Evolutionary conservation across 345 rosid genomes (phyloP).

Genomic region (Erysimum cheiranthoides): DNA sequence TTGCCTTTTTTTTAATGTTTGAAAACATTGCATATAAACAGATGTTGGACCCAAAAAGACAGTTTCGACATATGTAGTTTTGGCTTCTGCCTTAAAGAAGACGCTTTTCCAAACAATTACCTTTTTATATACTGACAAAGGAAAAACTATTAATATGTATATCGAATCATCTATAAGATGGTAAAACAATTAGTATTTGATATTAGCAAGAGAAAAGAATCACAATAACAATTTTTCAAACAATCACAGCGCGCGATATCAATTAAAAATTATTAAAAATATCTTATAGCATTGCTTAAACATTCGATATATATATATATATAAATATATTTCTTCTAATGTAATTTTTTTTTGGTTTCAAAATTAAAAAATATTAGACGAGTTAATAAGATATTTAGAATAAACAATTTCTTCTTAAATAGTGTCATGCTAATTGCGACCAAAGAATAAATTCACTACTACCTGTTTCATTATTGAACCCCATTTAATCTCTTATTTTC

Average conservation of each 20-base stretch:
- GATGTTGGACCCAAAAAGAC: not conserved
- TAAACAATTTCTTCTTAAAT: not conserved
- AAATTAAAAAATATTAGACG: not conserved
- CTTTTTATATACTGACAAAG: not conserved
- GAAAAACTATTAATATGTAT: not conserved
- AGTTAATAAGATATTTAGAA: not conserved
- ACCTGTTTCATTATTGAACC: not conserved
- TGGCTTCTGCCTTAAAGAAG: not conserved
- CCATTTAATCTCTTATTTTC: not conserved
- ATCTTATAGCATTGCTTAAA: not conserved
- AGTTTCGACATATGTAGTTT: not conserved
- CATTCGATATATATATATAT: not conserved
- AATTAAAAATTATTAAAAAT: too few relatives aligned
- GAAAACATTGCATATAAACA: not conserved
- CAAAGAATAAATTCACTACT: not conserved
- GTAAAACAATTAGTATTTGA: constrained; percentile 7
- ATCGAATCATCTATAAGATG: not conserved
- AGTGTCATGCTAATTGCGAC: not conserved
- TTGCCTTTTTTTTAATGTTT: not conserved
- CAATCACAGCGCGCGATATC: not conserved
- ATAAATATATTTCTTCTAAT: too few relatives aligned
- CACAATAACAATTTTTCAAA: not conserved
- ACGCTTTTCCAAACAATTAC: constrained; percentile 24
- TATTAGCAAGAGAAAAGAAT: not conserved
- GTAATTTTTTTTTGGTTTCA: not conserved